A percentile compares a stretch with the other conserved stretches of the same genome.
These are phyloP conservation scores for Solanum lignicaule DNA, from an alignment of 257 asterid genomes.

Conservation along the genomic window DNA sequence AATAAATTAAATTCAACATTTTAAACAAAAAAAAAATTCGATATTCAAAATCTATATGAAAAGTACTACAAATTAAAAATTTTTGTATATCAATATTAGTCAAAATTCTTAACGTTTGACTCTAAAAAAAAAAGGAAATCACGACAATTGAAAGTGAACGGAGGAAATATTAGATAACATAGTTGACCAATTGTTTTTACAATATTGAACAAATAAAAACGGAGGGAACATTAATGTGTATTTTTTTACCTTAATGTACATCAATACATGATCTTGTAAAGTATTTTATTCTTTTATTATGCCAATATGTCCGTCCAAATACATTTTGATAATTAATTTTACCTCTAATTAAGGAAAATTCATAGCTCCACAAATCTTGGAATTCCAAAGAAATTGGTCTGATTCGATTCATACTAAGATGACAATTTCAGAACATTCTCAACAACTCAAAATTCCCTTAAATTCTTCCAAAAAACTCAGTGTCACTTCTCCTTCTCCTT, in stretches of 20 bases:
- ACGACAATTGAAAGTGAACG: no score
- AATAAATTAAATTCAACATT: no score
- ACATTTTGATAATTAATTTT: background rate
- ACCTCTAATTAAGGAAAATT: background rate
- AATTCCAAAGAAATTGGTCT: background rate
- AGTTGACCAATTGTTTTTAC: background rate
- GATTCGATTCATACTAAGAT: background rate
- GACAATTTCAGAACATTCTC: background rate
- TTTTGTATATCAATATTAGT: no score
- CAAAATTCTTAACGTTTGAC: rapidly evolving
- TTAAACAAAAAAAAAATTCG: no score
- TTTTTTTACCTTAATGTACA: background rate
- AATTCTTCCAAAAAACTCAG: background rate
- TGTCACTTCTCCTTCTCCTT: background rate
- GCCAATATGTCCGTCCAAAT: background rate
- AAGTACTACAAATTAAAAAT: rapidly evolving
- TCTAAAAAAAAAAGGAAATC: no score
- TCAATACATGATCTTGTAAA: background rate
- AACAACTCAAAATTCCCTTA: conserved; percentile 18
- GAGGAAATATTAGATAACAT: no score
- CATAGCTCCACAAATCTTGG: background rate
- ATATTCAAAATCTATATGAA: no score
- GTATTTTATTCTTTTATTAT: background rate
- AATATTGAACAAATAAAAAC: background rate
- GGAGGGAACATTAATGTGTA: background rate